phyloP scores from a whole-genome alignment of 164 flowering plant species.

The Annona cherimola region DNA sequence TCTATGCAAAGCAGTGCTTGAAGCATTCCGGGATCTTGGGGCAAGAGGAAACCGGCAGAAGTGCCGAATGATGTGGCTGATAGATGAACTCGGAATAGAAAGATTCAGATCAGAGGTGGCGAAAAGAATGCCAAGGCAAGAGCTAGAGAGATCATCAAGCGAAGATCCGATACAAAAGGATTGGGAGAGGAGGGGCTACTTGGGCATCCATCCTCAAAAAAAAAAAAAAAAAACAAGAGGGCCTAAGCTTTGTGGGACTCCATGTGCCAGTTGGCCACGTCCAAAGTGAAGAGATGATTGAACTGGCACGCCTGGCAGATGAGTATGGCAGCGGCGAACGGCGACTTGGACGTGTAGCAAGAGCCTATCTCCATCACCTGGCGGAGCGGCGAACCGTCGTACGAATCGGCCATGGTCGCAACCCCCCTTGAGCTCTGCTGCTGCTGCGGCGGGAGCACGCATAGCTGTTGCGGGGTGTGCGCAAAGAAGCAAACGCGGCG shows the following conservation, averaged over 20 bases:
- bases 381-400: conserved; percentile 52
- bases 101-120: conserved; percentile 82
- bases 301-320: conserved; percentile 79
- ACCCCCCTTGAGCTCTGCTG: conserved; percentile 28
- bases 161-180: conserved; percentile 60
- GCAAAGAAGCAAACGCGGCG: conserved; percentile 86
- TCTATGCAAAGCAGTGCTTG: conserved; percentile 69
- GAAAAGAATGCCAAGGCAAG: conserved; percentile 69
- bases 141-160: conserved; percentile 59
- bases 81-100: conserved; percentile 93
- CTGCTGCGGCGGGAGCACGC: conserved; percentile 78
- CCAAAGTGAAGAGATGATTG: conserved; percentile 90
- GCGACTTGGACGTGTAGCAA: background rate
- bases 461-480: too few relatives aligned
- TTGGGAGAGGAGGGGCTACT: conserved; percentile 83
- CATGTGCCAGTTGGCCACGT: conserved; percentile 89
- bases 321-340: conserved; percentile 53
- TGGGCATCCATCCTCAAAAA: conserved; percentile 91
- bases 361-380: conserved; percentile 28
- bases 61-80: conserved; percentile 99
- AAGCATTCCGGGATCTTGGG: conserved; percentile 79
- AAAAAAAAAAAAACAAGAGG: conserved; percentile 83
- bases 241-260: conserved; percentile 72
- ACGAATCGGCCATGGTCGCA: conserved; percentile 16
- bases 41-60: too few relatives aligned